These are phyloP conservation scores for Ceratocystis destructans DNA, from an alignment of 2,329 filamentous ascomycete genomes.

Conservation along the genomic window DNA sequence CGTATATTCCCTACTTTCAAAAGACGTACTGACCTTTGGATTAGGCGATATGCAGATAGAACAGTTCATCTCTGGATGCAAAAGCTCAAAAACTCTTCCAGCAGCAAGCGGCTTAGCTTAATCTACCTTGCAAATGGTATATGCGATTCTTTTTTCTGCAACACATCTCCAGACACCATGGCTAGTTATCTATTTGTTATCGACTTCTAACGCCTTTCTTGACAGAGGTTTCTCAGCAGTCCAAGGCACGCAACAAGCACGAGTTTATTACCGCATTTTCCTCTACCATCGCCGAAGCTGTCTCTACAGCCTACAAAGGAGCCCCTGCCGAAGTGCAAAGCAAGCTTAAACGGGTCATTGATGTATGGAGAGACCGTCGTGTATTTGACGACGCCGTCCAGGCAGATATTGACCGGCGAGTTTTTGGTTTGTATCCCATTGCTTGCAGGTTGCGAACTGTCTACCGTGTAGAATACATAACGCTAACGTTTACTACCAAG, in stretches of 20 bases:
- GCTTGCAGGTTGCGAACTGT: slow-evolving; percentile 18
- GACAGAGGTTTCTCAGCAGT: slow-evolving; percentile 87
- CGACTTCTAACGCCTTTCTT: not conserved
- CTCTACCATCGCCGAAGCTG: slow-evolving; percentile 84
- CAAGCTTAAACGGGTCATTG: slow-evolving; percentile 77
- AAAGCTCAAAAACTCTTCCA: slow-evolving; percentile 72
- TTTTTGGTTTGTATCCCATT: slow-evolving; percentile 51
- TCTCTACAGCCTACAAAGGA: slow-evolving; percentile 78
- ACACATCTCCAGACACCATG: not conserved
- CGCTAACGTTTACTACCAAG: slow-evolving; percentile 27
- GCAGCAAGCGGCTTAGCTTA: slow-evolving; percentile 74
- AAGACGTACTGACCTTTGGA: slow-evolving; percentile 1
- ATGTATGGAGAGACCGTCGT: slow-evolving; percentile 78
- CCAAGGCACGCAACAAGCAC: slow-evolving; percentile 78
- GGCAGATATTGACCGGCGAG: slow-evolving; percentile 60
- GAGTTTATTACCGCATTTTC: slow-evolving; percentile 89
- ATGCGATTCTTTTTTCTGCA: slow-evolving; percentile 21
- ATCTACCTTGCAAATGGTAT: slow-evolving; percentile 91
- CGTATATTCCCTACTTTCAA: not conserved
- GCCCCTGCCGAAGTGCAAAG: slow-evolving; percentile 72
- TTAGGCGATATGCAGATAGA: slow-evolving; percentile 76
- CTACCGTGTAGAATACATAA: not conserved
- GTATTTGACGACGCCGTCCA: slow-evolving; percentile 78
- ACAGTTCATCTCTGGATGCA: slow-evolving; percentile 88
- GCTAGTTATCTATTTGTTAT: not conserved